Base-by-base conservation (phyloP, 805 yeast species). In the Pichia rugopelliculosa region DNA sequence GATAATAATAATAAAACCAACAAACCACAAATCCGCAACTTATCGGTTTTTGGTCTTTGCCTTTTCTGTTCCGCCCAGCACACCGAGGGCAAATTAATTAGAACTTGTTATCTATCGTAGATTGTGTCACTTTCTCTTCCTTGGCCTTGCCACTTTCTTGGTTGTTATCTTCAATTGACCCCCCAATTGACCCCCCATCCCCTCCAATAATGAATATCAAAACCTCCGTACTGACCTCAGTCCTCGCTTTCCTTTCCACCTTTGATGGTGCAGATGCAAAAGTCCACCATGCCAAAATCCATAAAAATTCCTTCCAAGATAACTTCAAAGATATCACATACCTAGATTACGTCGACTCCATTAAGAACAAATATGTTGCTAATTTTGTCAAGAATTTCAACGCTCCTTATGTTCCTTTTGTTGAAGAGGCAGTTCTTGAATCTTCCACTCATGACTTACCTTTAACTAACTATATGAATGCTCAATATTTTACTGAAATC, bases 401-500 rank as follows among this genome's bases (percentile, higher is more conserved):
- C 18, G 59, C 56, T 24, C 65, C 59, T 3, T 75, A 72, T 54
- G 67, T 73, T 43, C 79, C 79, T 20, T 74, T 74, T 53, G 60
- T 73, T 37, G 67, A 59, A 44, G 27, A 34, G 2, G 36, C 39
- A 8, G 47, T 42, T 30, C 57, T 56, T 6, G 64, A 59, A 36
- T 58, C 59, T 33, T 70, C 62, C 18, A 79, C 75, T 34, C 88
- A 84, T 63, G 84, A 84, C 55, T 75, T 87, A 42, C 97, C 98
- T 13, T 77, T 93, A 66, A 83, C 93, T 55, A 90, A 93, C 73
- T 93, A 91, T 69, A 69, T 87, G 70, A 93, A 93, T 66, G 98
- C 98, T 39, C 99, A 93, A 72, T 91, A 93, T 70, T 93, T 76
- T 66, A 84, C 99, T 39, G 97, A 91, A 62, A 86, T 93, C 59